These are phyloP conservation scores for Alternaria hordeiaustralica DNA, from an alignment of 2,329 filamentous ascomycete genomes.

Conservation along the genomic window DNA sequence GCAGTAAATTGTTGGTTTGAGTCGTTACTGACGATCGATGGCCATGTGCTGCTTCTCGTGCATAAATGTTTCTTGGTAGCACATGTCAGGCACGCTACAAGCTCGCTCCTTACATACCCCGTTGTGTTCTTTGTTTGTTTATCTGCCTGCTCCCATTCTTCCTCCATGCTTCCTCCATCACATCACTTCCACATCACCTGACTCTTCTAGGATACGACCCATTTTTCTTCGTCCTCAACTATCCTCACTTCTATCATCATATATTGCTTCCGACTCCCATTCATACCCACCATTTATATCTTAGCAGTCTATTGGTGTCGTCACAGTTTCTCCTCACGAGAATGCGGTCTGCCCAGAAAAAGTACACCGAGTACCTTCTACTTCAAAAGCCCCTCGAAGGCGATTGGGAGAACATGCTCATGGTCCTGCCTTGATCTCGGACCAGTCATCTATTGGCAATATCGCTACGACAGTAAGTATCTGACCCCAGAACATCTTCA, in stretches of 20 bases:
- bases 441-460: not conserved
- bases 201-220: not conserved
- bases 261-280: not conserved
- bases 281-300: too few species aligned
- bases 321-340: too few species aligned
- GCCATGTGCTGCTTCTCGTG: not conserved
- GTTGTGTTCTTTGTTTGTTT: not conserved
- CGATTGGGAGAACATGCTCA: too few species aligned
- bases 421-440: too few species aligned
- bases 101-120: not conserved
- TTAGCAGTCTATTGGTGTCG: too few species aligned
- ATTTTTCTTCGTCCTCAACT: not conserved
- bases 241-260: not conserved
- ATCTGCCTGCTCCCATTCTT: not conserved
- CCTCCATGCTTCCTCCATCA: not conserved
- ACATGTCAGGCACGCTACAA: not conserved
- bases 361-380: too few species aligned
- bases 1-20: too few species aligned
- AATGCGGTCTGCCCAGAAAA: too few species aligned
- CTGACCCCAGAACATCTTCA: not conserved
- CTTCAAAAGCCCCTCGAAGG: too few species aligned
- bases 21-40: not conserved
- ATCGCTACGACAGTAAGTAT: not conserved
- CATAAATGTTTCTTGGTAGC: not conserved
- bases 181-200: not conserved